Percentiles rank a stretch among this genome's conserved stretches.
Conservation (phyloP, 1,284 basidiomycete species). For the Leccinum angustisporum region DNA sequence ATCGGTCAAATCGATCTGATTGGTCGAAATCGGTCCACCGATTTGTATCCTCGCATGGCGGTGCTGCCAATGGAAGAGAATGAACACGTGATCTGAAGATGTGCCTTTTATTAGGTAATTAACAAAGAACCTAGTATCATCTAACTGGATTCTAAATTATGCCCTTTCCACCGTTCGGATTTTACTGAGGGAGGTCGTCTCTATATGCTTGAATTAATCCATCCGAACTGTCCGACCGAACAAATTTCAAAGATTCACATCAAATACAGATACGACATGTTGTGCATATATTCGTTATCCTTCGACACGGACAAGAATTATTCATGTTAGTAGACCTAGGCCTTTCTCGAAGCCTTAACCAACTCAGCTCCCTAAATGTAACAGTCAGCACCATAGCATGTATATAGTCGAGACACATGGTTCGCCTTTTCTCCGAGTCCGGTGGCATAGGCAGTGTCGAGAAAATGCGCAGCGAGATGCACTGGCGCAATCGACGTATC, state of each 20-base stretch:
- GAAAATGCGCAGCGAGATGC: slow-evolving; percentile 17
- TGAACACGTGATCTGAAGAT: not conserved
- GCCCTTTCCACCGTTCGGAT: not conserved
- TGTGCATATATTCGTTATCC: not conserved
- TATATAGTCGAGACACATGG: not conserved
- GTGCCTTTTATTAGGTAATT: not conserved
- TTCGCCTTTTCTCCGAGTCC: slow-evolving; percentile 19
- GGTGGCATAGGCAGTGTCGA: slow-evolving; percentile 21
- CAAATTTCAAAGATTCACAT: not conserved
- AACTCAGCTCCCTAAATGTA: slow-evolving; percentile 14
- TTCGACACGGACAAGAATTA: not conserved
- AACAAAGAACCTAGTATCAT: not conserved
- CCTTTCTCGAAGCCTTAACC: slow-evolving; percentile 5
- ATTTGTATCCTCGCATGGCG: too few species aligned
- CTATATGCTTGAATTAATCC: not conserved
- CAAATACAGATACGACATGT: slow-evolving; percentile 1
- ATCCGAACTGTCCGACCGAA: not conserved
- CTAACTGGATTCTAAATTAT: not conserved
- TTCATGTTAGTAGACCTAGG: not conserved
- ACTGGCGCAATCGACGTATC: slow-evolving; percentile 19
- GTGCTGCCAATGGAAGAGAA: not conserved
- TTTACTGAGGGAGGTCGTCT: not conserved
- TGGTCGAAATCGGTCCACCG: too few species aligned
- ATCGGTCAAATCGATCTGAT: too few species aligned
- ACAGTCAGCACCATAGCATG: not conserved